Evolutionary conservation across 2,329 filamentous ascomycete genomes (phyloP).

Genomic region (Neofusicoccum laricinum): DNA sequence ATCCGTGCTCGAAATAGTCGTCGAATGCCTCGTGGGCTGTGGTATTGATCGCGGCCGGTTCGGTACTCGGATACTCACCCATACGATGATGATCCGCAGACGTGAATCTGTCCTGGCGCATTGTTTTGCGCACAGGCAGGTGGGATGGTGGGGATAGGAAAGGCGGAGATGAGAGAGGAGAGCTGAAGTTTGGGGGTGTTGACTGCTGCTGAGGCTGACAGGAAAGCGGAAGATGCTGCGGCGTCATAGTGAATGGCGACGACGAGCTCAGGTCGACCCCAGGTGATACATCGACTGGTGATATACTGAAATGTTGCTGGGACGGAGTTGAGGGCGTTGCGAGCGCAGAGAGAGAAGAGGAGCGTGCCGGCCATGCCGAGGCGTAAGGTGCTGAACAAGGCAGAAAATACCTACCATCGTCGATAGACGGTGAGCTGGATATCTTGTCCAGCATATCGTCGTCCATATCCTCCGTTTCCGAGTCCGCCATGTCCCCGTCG

Average conservation of each 20-base stretch:
- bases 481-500: constrained; percentile 59
- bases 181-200: not conserved
- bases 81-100: constrained; percentile 46
- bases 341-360: constrained; percentile 42
- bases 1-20: not conserved
- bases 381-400: constrained; percentile 21
- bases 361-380: constrained; percentile 39
- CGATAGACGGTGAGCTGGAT: constrained; percentile 96
- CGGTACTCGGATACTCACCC: constrained; percentile 11
- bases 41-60: not conserved
- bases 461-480: constrained; percentile 64
- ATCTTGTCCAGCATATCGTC: constrained; percentile 99
- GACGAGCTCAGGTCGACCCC: constrained; percentile 34
- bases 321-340: constrained; percentile 21
- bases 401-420: constrained; percentile 83
- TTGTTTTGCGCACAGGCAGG: constrained; percentile 29
- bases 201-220: constrained; percentile 15
- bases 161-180: constrained; percentile 25
- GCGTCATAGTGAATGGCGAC: constrained; percentile 44
- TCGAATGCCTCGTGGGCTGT: not conserved
- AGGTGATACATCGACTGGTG: constrained; percentile 26
- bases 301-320: constrained; percentile 18
- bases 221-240: constrained; percentile 42
- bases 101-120: constrained; percentile 25
- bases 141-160: constrained; percentile 34